Percentiles rank a stretch among this genome's conserved stretches.
phyloP scores from a whole-genome alignment of 2,329 filamentous ascomycete species.

The Neonectria ditissima region DNA sequence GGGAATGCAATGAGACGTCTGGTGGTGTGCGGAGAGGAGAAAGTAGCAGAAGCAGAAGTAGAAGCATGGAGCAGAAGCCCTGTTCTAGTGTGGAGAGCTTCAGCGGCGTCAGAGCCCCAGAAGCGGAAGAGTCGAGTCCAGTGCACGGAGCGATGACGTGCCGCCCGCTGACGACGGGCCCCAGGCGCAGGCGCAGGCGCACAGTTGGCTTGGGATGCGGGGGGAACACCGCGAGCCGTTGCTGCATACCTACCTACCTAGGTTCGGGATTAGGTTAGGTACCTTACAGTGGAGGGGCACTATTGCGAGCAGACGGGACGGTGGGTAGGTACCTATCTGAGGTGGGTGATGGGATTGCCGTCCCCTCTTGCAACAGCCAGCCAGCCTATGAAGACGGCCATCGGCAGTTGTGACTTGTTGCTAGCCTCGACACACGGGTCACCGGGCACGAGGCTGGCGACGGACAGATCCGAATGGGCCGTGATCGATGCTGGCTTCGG shows the following conservation, averaged over 20 bases:
- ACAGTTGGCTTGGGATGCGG: slow-evolving; percentile 21
- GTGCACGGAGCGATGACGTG: slow-evolving; percentile 27
- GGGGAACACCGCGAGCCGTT: slow-evolving; percentile 3
- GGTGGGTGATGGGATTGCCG: slow-evolving; percentile 11
- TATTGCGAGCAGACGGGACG: neutral
- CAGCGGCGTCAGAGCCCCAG: slow-evolving; percentile 6
- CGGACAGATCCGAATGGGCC: neutral
- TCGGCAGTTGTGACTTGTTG: neutral
- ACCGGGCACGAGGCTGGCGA: neutral
- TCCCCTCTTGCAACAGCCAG: slow-evolving; percentile 1
- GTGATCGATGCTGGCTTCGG: slow-evolving; percentile 6
- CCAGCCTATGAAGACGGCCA: neutral
- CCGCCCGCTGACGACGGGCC: slow-evolving; percentile 16
- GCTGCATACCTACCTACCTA: too few relatives aligned
- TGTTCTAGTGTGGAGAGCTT: slow-evolving; percentile 26
- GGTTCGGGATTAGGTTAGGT: neutral
- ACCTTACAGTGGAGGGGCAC: slow-evolving; percentile 12
- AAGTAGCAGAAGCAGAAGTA: slow-evolving; percentile 4
- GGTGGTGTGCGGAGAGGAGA: neutral
- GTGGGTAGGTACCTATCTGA: too few relatives aligned
- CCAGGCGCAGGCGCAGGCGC: neutral
- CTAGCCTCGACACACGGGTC: neutral
- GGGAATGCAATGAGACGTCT: slow-evolving; percentile 4
- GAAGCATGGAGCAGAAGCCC: slow-evolving; percentile 1
- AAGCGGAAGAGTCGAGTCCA: neutral